These are phyloP conservation scores for Stachybotrys chlorohalonatus DNA, from an alignment of 2,329 filamentous ascomycete species.

Conservation along the genomic window DNA sequence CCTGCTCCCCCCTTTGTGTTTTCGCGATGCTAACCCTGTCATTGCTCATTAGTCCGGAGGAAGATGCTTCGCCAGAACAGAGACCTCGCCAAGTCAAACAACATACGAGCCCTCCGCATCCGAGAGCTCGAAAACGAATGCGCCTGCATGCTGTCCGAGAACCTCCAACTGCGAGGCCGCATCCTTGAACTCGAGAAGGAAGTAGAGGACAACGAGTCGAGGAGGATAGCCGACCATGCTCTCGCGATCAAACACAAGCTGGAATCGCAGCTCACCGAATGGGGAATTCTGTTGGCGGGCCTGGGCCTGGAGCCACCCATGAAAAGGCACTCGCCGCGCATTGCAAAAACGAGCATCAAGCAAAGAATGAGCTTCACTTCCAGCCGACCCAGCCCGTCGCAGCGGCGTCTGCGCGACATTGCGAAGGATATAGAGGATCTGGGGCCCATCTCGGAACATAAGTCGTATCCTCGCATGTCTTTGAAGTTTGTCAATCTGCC, in stretches of 20 bases:
- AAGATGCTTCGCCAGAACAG: slow-evolving; percentile 76
- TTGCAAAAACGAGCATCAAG: slow-evolving; percentile 27
- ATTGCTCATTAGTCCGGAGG: slow-evolving; percentile 53
- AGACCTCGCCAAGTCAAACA: slow-evolving; percentile 73
- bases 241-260: slow-evolving; percentile 61
- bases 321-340: slow-evolving; percentile 34
- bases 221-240: slow-evolving; percentile 56
- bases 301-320: slow-evolving; percentile 53
- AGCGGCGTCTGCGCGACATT: slow-evolving; percentile 47
- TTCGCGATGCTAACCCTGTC: slow-evolving; percentile 9
- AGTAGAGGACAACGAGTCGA: slow-evolving; percentile 50
- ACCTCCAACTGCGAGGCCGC: slow-evolving; percentile 62
- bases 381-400: slow-evolving; percentile 37
- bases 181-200: slow-evolving; percentile 62
- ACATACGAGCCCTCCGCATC: slow-evolving; percentile 67
- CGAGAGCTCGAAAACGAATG: slow-evolving; percentile 68
- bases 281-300: slow-evolving; percentile 56
- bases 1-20: slow-evolving; percentile 1
- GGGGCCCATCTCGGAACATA: slow-evolving; percentile 58
- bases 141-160: slow-evolving; percentile 67
- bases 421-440: slow-evolving; percentile 43
- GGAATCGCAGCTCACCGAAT: slow-evolving; percentile 63
- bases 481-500: slow-evolving; percentile 47
- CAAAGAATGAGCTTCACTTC: slow-evolving; percentile 30
- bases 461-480: slow-evolving; percentile 56